Base-by-base conservation (phyloP, 169 alveolate species). In the Cystoisospora suis region DNA sequence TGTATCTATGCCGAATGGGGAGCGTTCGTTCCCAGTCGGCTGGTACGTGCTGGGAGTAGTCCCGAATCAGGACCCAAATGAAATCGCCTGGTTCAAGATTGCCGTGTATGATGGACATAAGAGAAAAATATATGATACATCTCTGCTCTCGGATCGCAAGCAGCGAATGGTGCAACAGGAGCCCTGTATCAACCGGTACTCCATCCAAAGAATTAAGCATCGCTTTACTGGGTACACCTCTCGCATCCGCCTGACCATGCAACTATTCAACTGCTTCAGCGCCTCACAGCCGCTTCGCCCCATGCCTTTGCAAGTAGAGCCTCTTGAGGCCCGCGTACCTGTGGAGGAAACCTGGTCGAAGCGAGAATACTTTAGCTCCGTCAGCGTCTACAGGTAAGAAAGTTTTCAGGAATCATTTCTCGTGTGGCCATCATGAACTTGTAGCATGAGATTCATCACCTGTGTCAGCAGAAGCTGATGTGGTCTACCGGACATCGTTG, bases 291-390 rank as follows among this genome's bases (percentile, higher is more conserved):
- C 89, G 7, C 58, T 83, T 23, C 34, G 80, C 12, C 79, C 89
- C 46, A 17, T 83, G 79, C 69, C 79, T 20, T 49, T 59, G 6
- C 81, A 83, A 59, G 45, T 40, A 27, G 89, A 83, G 29, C 89
- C 89, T 3, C 89, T 83, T 38, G 83, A 72, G 83, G 83, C 83
- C 4, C 46, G 83, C n/a, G 83, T 72, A 29, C 83, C 83, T 56
- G 32, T 3, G 20, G 56, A 72, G 7, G 58, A 72, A 4, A 53
- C 15, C 83, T 72, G 83, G 83, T 36, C 83, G 12, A 72, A 34
- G 15, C 15, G 32, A 34, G 83, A 72, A 53, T 72, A 72, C 83
- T 36, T 72, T 56, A 72, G 83, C 32, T 12, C n/a, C 27, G 83
- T 72, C 6, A 1, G 27, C 46, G 56, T 72, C 46, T 23, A 6